Evolutionary conservation across 768 basidiomycete species (phyloP), one percentile per base, ranked within the genome.

Genomic region (Clathrus columnatus): DNA sequence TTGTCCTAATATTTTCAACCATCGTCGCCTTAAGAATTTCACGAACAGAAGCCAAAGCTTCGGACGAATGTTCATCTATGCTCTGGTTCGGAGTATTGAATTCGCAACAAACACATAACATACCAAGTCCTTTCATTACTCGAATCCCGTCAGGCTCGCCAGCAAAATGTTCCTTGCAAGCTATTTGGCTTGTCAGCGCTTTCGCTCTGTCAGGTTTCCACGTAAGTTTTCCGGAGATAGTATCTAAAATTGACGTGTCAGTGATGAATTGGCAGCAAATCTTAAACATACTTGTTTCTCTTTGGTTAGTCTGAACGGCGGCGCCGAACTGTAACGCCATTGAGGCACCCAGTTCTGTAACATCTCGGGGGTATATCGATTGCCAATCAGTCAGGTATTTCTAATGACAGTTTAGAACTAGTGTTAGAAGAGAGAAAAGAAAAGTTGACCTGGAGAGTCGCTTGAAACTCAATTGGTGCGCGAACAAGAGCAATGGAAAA

Each of bases 401-500:
- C 91, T 96, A 64, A 41, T 26, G 28, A 36, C n/a, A 36, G 36
- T 4, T 36, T 4, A 36, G n/a, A 8, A 4, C 36, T 14, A 36
- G 36, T 36, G 7, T 14, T 14, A 36, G 36, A 2, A n/a, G 21
- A 44, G 24, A 11, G n/a, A 29, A 7, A 41, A 32, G 55, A n/a
- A 30, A 23, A 8, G 41, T 48, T 14, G 42, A 88, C 92, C 79
- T 95, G 92, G 52, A 99, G 72, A 0, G 91, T 91, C 0, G 92
- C 89, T 59, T 94, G 92, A 48, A 97, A 71, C 67, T 96, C 94
- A 65, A 93, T 80, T 0, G 95, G 95, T 1, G 94, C 91, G 18
- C 93, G 82, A 10, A 84, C 81, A 29, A 98, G 73, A 1, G 90
- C 92, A 41, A 91, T 71, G 55, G 87, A 83, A 57, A 99, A 86